A percentile compares a stretch with the other conserved stretches of the same genome.
phyloP scores from a whole-genome alignment of 805 yeast species.

The Kluyveromyces lactis region DNA sequence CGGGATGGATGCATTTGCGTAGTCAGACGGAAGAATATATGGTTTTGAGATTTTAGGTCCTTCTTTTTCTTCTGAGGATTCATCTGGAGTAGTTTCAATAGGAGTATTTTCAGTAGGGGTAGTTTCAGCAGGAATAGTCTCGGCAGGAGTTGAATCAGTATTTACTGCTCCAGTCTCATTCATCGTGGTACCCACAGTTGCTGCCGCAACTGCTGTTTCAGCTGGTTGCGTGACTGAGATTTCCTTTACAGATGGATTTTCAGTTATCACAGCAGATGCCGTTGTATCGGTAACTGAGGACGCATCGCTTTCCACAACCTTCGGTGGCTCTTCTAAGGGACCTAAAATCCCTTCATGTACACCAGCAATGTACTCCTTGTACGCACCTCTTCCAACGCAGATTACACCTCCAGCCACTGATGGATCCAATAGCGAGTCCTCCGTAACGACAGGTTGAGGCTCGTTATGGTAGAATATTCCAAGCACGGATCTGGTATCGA shows the following conservation, averaged over 20 bases:
- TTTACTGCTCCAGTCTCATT: too few species aligned
- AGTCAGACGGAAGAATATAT: slow-evolving; percentile 53
- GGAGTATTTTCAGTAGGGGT: background rate
- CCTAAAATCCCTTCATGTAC: slow-evolving; percentile 93
- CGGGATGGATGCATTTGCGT: slow-evolving; percentile 46
- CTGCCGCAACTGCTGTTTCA: too few species aligned
- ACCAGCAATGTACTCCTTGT: slow-evolving; percentile 84
- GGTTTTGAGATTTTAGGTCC: slow-evolving; percentile 39
- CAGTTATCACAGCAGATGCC: too few species aligned
- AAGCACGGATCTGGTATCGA: slow-evolving; percentile 40
- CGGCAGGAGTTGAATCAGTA: background rate
- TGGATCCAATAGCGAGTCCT: slow-evolving; percentile 43
- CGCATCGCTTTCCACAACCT: slow-evolving; percentile 12
- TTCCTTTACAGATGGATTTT: too few species aligned
- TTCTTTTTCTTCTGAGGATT: slow-evolving; percentile 11
- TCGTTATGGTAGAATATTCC: slow-evolving; percentile 45
- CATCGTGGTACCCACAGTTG: too few species aligned
- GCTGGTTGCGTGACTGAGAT: too few species aligned
- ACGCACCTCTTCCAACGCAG: slow-evolving; percentile 93
- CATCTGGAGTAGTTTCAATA: slow-evolving; percentile 5
- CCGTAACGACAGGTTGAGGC: slow-evolving; percentile 27
- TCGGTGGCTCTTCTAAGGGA: slow-evolving; percentile 54
- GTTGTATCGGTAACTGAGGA: too few species aligned
- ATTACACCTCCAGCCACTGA: slow-evolving; percentile 71
- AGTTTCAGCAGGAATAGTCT: slow-evolving; percentile 1